phyloP scores from a whole-genome alignment of 2,329 filamentous ascomycete species.

The Penicillium rolfsii region DNA sequence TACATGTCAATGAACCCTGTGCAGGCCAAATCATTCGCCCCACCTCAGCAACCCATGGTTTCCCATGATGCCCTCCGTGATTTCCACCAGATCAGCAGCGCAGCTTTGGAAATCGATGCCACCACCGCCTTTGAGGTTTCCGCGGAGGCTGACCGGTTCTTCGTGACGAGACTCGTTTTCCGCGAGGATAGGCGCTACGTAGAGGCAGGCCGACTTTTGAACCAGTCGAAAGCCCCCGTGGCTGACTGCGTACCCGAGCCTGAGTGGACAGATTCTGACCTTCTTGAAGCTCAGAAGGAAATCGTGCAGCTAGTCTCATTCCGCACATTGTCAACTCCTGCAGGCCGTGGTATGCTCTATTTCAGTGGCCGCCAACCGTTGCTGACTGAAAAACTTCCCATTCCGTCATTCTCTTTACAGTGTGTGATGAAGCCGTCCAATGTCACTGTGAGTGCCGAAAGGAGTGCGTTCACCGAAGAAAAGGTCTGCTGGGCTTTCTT shows the following conservation, averaged over 20 bases:
- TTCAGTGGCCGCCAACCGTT: slow-evolving; percentile 86
- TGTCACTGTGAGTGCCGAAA: slow-evolving; percentile 91
- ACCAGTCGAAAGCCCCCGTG: slow-evolving; percentile 77
- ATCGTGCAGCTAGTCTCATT: slow-evolving; percentile 83
- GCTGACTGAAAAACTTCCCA: slow-evolving; percentile 86
- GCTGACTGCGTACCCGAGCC: slow-evolving; percentile 76
- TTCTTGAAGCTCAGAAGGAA: slow-evolving; percentile 90
- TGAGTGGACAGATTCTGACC: slow-evolving; percentile 80
- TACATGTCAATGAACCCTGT: slow-evolving; percentile 63
- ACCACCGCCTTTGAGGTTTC: slow-evolving; percentile 71
- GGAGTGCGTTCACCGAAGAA: slow-evolving; percentile 84
- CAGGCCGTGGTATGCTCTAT: slow-evolving; percentile 83
- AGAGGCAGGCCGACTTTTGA: slow-evolving; percentile 83
- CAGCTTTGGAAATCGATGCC: slow-evolving; percentile 52
- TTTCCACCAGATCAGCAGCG: slow-evolving; percentile 71
- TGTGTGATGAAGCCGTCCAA: slow-evolving; percentile 91
- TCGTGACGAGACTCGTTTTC: slow-evolving; percentile 84
- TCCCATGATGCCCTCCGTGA: slow-evolving; percentile 73
- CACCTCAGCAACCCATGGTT: slow-evolving; percentile 48
- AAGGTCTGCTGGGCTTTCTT: slow-evolving; percentile 99
- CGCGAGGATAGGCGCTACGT: slow-evolving; percentile 86
- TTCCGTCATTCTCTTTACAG: slow-evolving; percentile 87
- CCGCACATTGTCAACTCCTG: slow-evolving; percentile 84
- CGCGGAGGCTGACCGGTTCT: slow-evolving; percentile 79
- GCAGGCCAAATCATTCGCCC: slow-evolving; percentile 41